Conservation (phyloP, 768 basidiomycete genomes). For the Mycena olivaceomarginata region DNA sequence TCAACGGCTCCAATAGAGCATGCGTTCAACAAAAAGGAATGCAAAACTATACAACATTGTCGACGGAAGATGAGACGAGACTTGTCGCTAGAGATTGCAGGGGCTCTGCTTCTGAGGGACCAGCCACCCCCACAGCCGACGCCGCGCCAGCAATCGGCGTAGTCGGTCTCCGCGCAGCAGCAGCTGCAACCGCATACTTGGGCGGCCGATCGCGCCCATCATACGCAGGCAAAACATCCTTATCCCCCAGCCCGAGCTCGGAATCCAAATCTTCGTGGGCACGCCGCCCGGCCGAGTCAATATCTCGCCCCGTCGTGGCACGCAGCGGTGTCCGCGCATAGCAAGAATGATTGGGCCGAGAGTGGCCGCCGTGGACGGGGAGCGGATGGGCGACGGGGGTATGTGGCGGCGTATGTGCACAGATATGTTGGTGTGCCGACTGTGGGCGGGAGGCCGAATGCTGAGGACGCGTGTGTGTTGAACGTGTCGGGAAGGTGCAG, state of each 20-base stretch:
- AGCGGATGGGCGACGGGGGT: neutral
- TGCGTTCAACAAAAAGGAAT: too few relatives aligned
- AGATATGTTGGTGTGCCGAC: neutral
- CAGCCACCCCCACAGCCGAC: too few relatives aligned
- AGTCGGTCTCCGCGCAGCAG: too few relatives aligned
- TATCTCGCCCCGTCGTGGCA: neutral
- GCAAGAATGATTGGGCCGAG: neutral
- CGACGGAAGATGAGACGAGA: too few relatives aligned
- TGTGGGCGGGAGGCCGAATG: neutral
- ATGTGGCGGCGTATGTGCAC: neutral
- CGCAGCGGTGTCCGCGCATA: neutral
- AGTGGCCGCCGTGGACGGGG: neutral
- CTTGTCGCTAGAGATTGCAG: too few relatives aligned
- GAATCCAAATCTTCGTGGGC: neutral
- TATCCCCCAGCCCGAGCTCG: slow-evolving; percentile 2
- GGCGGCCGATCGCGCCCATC: slow-evolving; percentile 22
- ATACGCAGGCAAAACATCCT: slow-evolving; percentile 14
- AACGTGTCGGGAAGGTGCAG: neutral
- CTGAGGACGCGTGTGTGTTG: neutral
- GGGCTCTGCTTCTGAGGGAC: too few relatives aligned
- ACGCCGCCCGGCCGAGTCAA: slow-evolving; percentile 1
- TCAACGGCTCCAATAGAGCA: too few relatives aligned
- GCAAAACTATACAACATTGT: too few relatives aligned
- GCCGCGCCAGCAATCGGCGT: too few relatives aligned
- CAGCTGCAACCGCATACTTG: neutral